Percentiles rank a stretch among this genome's conserved stretches.
These are phyloP conservation scores for Fusarium decemcellulare DNA, from an alignment of 2,329 filamentous ascomycete species.

Conservation along the genomic window DNA sequence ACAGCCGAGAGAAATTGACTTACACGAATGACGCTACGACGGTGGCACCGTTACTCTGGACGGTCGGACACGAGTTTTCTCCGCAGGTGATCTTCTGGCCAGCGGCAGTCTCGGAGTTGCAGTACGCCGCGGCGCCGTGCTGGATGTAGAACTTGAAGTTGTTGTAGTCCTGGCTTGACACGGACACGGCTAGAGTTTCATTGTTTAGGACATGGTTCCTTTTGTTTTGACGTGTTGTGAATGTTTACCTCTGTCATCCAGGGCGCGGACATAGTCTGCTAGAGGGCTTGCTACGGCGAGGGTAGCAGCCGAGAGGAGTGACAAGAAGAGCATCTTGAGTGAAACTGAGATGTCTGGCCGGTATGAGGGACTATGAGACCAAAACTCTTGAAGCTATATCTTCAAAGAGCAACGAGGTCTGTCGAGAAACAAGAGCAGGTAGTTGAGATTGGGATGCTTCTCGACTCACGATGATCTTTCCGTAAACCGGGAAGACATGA, in stretches of 20 bases:
- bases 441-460: slow-evolving; percentile 26
- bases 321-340: slow-evolving; percentile 42
- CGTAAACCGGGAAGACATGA: slow-evolving; percentile 13
- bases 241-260: slow-evolving; percentile 54
- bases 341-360: background rate
- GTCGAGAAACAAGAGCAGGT: background rate
- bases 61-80: slow-evolving; percentile 58
- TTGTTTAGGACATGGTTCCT: background rate
- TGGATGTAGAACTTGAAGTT: slow-evolving; percentile 65
- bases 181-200: slow-evolving; percentile 16
- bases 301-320: slow-evolving; percentile 45
- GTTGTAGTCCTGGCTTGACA: slow-evolving; percentile 47
- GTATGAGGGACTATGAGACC: background rate
- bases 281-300: slow-evolving; percentile 46
- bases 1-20: slow-evolving; percentile 9
- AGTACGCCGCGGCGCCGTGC: slow-evolving; percentile 67
- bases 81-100: slow-evolving; percentile 60
- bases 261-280: slow-evolving; percentile 41
- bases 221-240: background rate
- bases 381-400: background rate
- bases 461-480: slow-evolving; percentile 14
- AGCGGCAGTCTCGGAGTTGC: slow-evolving; percentile 60
- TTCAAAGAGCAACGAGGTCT: slow-evolving; percentile 3
- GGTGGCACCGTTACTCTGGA: slow-evolving; percentile 59
- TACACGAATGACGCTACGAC: slow-evolving; percentile 60